Percentiles rank a stretch among this genome's conserved stretches.
Conservation (phyloP, 108 stramenopile genomes). For the Chaetoceros tenuissimus region DNA sequence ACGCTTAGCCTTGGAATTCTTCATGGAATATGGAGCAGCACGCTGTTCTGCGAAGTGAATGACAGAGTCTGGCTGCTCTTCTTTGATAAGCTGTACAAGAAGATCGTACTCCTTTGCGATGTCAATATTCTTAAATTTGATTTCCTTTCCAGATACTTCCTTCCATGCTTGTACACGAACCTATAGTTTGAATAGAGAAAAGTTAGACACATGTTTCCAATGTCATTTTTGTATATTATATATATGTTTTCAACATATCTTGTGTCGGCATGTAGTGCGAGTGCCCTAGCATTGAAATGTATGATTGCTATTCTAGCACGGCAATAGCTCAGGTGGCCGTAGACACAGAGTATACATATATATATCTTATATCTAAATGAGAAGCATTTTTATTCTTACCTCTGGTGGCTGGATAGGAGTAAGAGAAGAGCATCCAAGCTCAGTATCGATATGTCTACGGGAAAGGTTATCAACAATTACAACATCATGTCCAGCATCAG, state of each 20-base stretch:
- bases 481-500: conserved; percentile 86
- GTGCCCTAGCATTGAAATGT: too few species aligned
- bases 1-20: conserved; percentile 85
- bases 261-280: too few species aligned
- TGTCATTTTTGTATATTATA: conserved; percentile 1
- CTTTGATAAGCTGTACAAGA: conserved; percentile 87
- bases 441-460: conserved; percentile 89
- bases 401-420: conserved; percentile 86
- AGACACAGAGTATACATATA: not conserved
- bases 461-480: conserved; percentile 92
- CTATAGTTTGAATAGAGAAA: conserved; percentile 14
- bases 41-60: conserved; percentile 98
- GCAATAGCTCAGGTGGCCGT: not conserved
- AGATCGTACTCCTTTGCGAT: conserved; percentile 93
- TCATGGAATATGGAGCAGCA: conserved; percentile 97
- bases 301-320: not conserved
- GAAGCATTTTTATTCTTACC: too few species aligned
- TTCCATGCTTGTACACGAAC: conserved; percentile 88
- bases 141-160: conserved; percentile 87
- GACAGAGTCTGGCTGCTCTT: conserved; percentile 89
- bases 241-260: too few species aligned
- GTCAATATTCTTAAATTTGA: conserved; percentile 88
- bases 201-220: conserved; percentile 1
- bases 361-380: conserved; percentile 25
- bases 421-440: conserved; percentile 90